A percentile compares a stretch with the other conserved stretches of the same genome.
Evolutionary conservation across 2,329 filamentous ascomycete species (phyloP).

Genomic region (Arthrobotrys pseudoclavata): DNA sequence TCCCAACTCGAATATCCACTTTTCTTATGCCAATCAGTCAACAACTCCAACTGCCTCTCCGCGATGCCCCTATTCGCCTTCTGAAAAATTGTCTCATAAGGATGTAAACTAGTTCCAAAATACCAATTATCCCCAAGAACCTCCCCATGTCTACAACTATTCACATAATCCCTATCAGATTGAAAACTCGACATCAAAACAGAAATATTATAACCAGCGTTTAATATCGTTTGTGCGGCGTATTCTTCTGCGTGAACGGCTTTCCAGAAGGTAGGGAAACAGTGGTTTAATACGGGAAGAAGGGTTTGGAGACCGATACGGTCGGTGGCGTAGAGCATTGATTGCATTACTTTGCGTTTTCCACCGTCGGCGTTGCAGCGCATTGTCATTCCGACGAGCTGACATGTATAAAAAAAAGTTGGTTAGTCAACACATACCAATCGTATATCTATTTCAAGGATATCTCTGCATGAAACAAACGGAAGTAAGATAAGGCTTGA

Average conservation of each 20-base stretch:
- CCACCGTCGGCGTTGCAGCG: constrained; percentile 63
- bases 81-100: constrained; percentile 18
- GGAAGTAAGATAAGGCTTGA: constrained; percentile 59
- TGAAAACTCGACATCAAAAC: constrained; percentile 1
- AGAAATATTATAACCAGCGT: constrained; percentile 6
- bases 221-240: constrained; percentile 11
- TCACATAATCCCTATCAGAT: not conserved
- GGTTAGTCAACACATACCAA: constrained; percentile 11
- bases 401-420: not conserved
- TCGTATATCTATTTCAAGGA: not conserved
- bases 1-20: constrained; percentile 15
- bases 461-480: not conserved
- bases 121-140: constrained; percentile 6
- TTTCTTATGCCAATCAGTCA: constrained; percentile 13
- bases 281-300: constrained; percentile 62
- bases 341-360: constrained; percentile 65
- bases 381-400: constrained; percentile 66
- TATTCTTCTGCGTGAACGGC: not conserved
- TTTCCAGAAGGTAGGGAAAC: not conserved
- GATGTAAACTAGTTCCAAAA: constrained; percentile 21
- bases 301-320: constrained; percentile 65
- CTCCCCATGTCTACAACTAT: constrained; percentile 9
- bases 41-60: constrained; percentile 7
- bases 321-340: constrained; percentile 67
- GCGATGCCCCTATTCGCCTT: constrained; percentile 11